phyloP scores from a whole-genome alignment of 441 rosid genomes.

The Eruca vesicaria region DNA sequence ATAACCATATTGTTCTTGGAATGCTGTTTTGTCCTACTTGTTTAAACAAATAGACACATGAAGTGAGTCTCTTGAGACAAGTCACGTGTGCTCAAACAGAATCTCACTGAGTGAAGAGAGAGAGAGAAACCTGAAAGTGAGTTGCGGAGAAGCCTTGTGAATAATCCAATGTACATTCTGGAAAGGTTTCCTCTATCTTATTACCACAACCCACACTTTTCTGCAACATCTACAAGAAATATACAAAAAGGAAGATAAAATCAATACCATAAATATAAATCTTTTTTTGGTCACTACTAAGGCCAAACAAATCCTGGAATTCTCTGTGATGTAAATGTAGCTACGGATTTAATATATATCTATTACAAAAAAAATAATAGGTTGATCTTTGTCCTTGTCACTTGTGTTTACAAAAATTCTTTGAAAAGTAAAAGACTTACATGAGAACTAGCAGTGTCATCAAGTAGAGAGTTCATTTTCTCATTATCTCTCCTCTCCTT shows the following conservation, averaged over 20 bases:
- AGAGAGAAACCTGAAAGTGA: slow-evolving; percentile 57
- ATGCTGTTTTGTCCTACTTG: slow-evolving; percentile 58
- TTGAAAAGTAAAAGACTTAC: slow-evolving; percentile 34
- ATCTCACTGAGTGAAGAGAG: background rate
- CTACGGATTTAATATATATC: background rate
- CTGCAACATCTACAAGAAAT: slow-evolving; percentile 27
- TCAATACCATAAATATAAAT: background rate
- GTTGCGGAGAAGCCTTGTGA: slow-evolving; percentile 71
- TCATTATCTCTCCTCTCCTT: slow-evolving; percentile 35
- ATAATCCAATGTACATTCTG: slow-evolving; percentile 56
- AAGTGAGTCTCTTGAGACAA: slow-evolving; percentile 24
- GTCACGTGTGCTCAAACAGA: slow-evolving; percentile 27
- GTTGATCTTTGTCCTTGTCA: background rate
- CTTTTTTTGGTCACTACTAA: background rate
- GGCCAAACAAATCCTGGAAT: background rate
- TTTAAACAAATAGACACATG: slow-evolving; percentile 1
- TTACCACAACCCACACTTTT: slow-evolving; percentile 35
- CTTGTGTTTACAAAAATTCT: too few species aligned
- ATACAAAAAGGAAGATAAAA: slow-evolving; percentile 2
- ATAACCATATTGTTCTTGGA: slow-evolving; percentile 55
- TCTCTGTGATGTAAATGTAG: background rate
- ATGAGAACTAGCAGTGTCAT: slow-evolving; percentile 91
- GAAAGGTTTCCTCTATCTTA: slow-evolving; percentile 42
- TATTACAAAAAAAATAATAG: background rate
- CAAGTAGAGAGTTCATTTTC: slow-evolving; percentile 54